Evolutionary conservation across 768 basidiomycete genomes (phyloP).

Genomic region (Pleurotus tuoliensis): DNA sequence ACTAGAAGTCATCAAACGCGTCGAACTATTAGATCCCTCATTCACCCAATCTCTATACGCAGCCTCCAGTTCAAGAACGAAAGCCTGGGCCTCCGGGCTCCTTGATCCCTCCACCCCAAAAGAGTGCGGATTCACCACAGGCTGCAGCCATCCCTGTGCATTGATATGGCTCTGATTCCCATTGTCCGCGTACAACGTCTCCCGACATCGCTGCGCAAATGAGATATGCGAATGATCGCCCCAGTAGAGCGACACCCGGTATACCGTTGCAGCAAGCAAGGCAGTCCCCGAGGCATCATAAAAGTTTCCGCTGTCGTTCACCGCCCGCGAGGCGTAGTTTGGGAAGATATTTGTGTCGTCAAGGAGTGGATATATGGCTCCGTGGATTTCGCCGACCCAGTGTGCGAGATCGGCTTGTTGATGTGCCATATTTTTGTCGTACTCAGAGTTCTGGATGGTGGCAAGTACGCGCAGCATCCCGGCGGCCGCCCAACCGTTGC

Average conservation of each 20-base stretch:
- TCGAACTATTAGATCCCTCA: conserved; percentile 44
- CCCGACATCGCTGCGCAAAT: conserved; percentile 53
- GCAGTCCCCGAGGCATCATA: conserved; percentile 71
- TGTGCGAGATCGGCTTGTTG: conserved; percentile 54
- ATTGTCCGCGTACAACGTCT: conserved; percentile 23
- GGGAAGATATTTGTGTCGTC: conserved; percentile 39
- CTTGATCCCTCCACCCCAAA: conserved; percentile 42
- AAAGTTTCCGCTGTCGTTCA: conserved; percentile 45
- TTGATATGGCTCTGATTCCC: conserved; percentile 43
- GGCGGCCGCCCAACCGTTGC: conserved; percentile 87
- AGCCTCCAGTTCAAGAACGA: conserved; percentile 70
- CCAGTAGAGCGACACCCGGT: conserved; percentile 58
- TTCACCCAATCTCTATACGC: conserved; percentile 74
- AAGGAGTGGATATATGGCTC: conserved; percentile 59
- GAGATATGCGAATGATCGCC: conserved; percentile 48
- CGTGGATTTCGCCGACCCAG: conserved; percentile 74
- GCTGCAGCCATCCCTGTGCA: conserved; percentile 61
- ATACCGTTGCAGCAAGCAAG: conserved; percentile 73
- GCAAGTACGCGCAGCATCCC: conserved; percentile 82
- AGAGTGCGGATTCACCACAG: conserved; percentile 70
- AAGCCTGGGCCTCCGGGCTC: conserved; percentile 78
- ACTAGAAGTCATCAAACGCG: background rate
- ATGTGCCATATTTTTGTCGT: conserved; percentile 37
- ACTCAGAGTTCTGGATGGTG: conserved; percentile 65
- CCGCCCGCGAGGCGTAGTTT: conserved; percentile 64